A percentile compares a stretch with the other conserved stretches of the same genome.
Evolutionary conservation across 768 basidiomycete species (phyloP).

Genomic region (Lentinula guzmanii): DNA sequence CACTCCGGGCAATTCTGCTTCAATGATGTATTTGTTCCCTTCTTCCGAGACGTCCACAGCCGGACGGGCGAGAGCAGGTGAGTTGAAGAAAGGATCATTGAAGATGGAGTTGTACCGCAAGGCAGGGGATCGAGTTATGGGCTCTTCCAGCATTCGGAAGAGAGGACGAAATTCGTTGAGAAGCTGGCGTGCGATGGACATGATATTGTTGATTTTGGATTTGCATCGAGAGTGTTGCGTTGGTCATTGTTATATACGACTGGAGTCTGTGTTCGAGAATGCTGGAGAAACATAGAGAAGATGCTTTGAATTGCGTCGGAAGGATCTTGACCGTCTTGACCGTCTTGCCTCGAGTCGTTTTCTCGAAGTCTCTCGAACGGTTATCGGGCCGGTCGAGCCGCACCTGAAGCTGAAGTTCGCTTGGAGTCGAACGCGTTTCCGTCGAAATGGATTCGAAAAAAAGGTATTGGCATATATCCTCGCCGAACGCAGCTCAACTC

Average conservation of each 20-base stretch:
- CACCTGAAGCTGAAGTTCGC: background rate
- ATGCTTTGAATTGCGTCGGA: background rate
- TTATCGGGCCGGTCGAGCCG: background rate
- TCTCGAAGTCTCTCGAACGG: background rate
- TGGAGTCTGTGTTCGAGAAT: background rate
- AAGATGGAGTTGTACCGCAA: conserved; percentile 31
- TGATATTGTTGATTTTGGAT: conserved; percentile 16
- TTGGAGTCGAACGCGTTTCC: no score
- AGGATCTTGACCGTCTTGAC: background rate
- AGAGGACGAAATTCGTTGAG: conserved; percentile 69
- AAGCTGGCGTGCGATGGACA: conserved; percentile 64
- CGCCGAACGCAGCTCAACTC: no score
- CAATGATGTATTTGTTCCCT: conserved; percentile 57
- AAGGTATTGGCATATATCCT: no score
- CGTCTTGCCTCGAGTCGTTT: background rate
- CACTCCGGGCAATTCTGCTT: conserved; percentile 76
- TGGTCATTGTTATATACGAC: background rate
- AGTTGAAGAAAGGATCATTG: conserved; percentile 44
- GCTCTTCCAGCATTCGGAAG: conserved; percentile 74
- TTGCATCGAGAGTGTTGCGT: background rate
- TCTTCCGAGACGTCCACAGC: conserved; percentile 67
- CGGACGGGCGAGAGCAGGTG: conserved; percentile 32
- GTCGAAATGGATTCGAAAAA: no score
- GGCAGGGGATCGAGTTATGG: conserved; percentile 36
- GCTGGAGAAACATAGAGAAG: background rate